Conservation (phyloP, 2,329 filamentous ascomycete genomes). For the Aspergillus ustus region DNA sequence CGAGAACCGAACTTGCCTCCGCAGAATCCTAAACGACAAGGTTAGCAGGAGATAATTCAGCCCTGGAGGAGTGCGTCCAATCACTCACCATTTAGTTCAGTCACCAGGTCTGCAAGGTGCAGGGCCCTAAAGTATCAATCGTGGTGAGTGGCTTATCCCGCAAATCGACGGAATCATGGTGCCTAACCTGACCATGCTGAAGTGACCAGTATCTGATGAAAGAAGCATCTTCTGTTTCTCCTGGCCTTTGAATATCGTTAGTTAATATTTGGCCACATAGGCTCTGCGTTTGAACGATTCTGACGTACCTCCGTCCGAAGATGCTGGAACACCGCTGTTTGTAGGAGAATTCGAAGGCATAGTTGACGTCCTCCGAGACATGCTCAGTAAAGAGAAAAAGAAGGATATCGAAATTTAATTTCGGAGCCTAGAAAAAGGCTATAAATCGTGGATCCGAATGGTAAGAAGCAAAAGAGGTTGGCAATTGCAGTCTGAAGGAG, state of each 20-base stretch:
- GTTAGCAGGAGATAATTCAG: conserved; percentile 23
- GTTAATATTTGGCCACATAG: conserved; percentile 1
- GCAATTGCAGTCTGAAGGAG: conserved; percentile 30
- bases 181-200: conserved; percentile 55
- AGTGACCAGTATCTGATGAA: conserved; percentile 53
- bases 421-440: background rate
- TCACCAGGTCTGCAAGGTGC: conserved; percentile 56
- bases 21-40: conserved; percentile 47
- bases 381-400: conserved; percentile 30
- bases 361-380: conserved; percentile 46
- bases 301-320: conserved; percentile 41
- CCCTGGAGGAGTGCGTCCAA: background rate
- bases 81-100: conserved; percentile 52
- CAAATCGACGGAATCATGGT: conserved; percentile 2
- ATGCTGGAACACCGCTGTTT: conserved; percentile 34
- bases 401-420: background rate
- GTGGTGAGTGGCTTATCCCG: conserved; percentile 19
- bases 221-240: conserved; percentile 56
- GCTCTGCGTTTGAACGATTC: conserved; percentile 7
- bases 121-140: conserved; percentile 43
- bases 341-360: conserved; percentile 38
- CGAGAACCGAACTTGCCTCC: conserved; percentile 45
- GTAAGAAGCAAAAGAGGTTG: conserved; percentile 21
- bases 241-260: conserved; percentile 41
- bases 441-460: conserved; percentile 5